Evolutionary conservation across 371 early-diverging fungal genomes (phyloP).

Genomic region (Mortierella sp.): DNA sequence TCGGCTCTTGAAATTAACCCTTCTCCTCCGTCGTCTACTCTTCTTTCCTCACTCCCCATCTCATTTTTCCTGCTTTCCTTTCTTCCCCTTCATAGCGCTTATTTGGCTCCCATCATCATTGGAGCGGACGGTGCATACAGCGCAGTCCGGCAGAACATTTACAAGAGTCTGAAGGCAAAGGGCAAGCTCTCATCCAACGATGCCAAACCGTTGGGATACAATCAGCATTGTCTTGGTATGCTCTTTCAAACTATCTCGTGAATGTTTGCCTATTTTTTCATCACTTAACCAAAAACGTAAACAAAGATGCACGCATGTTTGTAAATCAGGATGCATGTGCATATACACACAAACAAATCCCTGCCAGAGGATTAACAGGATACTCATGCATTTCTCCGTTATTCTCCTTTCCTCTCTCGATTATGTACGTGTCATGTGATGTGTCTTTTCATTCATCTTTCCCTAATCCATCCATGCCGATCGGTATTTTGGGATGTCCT

Average conservation of each 20-base stretch:
- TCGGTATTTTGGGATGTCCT: not conserved
- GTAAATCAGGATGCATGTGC: no score
- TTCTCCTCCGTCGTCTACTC: not conserved
- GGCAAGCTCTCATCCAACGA: conserved; percentile 29
- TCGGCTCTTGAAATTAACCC: conserved; percentile 6
- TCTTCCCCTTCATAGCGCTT: conserved; percentile 7
- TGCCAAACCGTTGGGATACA: conserved; percentile 34
- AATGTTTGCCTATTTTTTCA: not conserved
- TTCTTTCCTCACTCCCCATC: not conserved
- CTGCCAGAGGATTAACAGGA: not conserved
- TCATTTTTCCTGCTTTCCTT: not conserved
- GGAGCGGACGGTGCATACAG: conserved; percentile 51
- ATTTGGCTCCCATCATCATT: conserved; percentile 30
- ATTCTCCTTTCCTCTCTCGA: not conserved
- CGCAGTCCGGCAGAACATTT: conserved; percentile 40
- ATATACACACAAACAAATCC: not conserved
- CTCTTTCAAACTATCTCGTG: not conserved
- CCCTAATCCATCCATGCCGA: not conserved
- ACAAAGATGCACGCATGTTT: no score
- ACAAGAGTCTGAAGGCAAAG: conserved; percentile 33
- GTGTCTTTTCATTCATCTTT: not conserved
- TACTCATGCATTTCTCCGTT: not conserved
- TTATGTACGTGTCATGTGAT: not conserved
- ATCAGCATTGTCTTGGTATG: conserved; percentile 43
- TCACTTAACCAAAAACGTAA: no score